A percentile compares a stretch with the other conserved stretches of the same genome.
Conservation (phyloP, 2,329 filamentous ascomycete genomes). For the Clarireedia monteithiana region DNA sequence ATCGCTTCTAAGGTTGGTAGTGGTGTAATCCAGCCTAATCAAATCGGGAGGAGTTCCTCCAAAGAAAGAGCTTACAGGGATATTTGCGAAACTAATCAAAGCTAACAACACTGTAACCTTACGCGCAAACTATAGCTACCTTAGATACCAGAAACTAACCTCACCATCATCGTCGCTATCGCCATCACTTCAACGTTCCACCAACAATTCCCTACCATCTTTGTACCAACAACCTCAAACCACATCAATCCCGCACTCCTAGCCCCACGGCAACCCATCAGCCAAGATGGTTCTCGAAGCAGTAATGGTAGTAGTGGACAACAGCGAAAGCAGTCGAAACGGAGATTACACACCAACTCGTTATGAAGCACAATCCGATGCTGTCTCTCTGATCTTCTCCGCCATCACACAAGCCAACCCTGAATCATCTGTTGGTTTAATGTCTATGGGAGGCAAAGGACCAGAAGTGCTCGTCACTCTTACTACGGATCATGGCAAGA, state of each 20-base stretch:
- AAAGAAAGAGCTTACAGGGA: constrained; percentile 1
- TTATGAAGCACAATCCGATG: constrained; percentile 94
- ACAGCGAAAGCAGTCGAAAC: constrained; percentile 97
- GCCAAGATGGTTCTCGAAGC: constrained; percentile 93
- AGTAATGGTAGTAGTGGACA: constrained; percentile 99
- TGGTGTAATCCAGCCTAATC: neutral
- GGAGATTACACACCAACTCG: constrained; percentile 87
- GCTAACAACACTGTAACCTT: constrained; percentile 1
- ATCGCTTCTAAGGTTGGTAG: neutral
- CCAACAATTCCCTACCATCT: neutral
- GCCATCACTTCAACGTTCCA: neutral
- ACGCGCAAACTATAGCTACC: constrained; percentile 14
- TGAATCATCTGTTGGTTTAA: constrained; percentile 92
- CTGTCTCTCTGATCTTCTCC: constrained; percentile 90
- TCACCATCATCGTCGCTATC: constrained; percentile 2
- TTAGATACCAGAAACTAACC: constrained; percentile 1
- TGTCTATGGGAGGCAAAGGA: constrained; percentile 98
- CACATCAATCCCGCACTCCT: neutral
- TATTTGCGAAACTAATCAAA: neutral
- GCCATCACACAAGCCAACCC: constrained; percentile 93
- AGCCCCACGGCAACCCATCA: constrained; percentile 2
- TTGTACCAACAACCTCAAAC: neutral
- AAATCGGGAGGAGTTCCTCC: neutral
- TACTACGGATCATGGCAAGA: constrained; percentile 92
- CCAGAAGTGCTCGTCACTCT: constrained; percentile 95